Conservation (phyloP, 176 grass and related monocot species). For the Echinochloa phyllopogon region DNA sequence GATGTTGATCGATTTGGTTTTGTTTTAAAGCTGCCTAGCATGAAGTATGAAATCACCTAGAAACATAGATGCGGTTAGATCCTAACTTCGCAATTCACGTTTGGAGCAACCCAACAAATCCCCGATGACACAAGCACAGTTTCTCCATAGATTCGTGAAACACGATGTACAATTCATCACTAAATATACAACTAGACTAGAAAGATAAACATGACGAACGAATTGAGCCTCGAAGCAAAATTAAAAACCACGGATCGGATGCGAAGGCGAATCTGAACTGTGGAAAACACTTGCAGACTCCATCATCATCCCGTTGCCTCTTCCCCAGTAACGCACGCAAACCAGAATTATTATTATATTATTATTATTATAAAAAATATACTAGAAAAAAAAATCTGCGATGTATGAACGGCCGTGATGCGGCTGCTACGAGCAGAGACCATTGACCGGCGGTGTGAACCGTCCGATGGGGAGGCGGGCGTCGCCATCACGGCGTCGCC, state of each 20-base stretch:
- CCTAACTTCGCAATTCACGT: background rate
- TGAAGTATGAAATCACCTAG: slow-evolving; percentile 1
- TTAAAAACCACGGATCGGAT: background rate
- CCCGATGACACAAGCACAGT: background rate
- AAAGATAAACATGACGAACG: background rate
- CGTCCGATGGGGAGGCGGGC: slow-evolving; percentile 9
- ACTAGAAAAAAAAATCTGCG: background rate
- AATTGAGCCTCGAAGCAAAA: background rate
- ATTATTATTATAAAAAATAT: background rate
- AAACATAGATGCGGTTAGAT: background rate
- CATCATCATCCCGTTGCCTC: slow-evolving; percentile 31
- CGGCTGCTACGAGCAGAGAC: background rate
- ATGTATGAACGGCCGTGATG: slow-evolving; percentile 10
- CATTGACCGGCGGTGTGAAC: slow-evolving; percentile 26
- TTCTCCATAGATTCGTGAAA: slow-evolving; percentile 24
- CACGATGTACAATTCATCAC: slow-evolving; percentile 8
- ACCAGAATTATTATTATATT: background rate
- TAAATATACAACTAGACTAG: background rate
- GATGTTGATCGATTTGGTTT: background rate
- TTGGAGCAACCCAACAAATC: background rate
- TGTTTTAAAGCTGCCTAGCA: background rate
- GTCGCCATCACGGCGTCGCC: slow-evolving; percentile 42
- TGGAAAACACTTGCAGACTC: background rate
- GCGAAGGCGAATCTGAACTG: slow-evolving; percentile 16
- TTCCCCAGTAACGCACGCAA: slow-evolving; percentile 33